Conservation (phyloP, 306 rosid species). For the Acacia melanoxylon region DNA sequence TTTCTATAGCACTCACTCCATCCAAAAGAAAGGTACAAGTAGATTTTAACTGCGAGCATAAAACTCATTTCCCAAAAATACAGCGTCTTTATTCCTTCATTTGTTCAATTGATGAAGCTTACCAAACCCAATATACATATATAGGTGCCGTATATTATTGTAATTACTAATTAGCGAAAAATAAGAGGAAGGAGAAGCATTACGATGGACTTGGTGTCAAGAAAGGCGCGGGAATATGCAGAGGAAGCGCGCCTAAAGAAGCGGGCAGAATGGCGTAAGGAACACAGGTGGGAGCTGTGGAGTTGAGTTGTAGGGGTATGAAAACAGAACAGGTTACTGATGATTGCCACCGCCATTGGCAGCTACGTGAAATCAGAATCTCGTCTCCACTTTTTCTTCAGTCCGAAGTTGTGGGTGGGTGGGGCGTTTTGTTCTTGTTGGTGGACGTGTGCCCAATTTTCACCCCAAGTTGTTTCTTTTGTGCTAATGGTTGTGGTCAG, state of each 20-base stretch:
- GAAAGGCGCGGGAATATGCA: conserved; percentile 29
- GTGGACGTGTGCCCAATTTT: neutral
- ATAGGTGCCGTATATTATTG: neutral
- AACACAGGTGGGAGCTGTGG: conserved; percentile 29
- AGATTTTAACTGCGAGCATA: neutral
- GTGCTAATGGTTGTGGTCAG: neutral
- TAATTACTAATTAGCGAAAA: neutral
- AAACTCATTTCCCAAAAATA: neutral
- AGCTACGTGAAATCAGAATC: neutral
- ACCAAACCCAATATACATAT: neutral
- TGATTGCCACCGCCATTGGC: conserved; percentile 47
- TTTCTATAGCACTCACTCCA: neutral
- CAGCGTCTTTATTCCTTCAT: neutral
- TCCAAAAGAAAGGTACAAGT: neutral
- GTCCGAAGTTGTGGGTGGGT: neutral
- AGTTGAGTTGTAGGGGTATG: neutral
- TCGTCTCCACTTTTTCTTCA: neutral
- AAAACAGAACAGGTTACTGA: conserved; percentile 27
- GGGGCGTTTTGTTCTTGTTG: neutral
- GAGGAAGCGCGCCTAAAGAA: conserved; percentile 33
- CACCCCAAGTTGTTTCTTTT: neutral
- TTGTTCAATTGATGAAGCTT: neutral
- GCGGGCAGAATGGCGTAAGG: conserved; percentile 35
- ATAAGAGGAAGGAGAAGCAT: conserved; percentile 14
- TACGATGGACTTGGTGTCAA: conserved; percentile 42